These are phyloP conservation scores for Suillus lakei DNA, from an alignment of 768 basidiomycete genomes.

Conservation along the genomic window DNA sequence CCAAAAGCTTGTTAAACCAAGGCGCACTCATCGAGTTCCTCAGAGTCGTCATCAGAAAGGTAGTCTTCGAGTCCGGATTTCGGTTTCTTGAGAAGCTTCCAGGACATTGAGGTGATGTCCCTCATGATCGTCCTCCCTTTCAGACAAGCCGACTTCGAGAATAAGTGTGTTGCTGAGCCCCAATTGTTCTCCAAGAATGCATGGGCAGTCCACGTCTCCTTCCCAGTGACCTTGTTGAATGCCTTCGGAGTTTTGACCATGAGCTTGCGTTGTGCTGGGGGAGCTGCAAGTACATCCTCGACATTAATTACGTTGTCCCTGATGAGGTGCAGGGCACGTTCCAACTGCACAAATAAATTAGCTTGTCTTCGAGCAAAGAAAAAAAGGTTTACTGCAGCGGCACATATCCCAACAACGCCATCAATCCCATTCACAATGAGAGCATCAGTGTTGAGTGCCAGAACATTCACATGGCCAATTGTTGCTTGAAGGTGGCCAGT, in stretches of 20 bases:
- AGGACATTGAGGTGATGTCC: too few species aligned
- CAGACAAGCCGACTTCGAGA: too few species aligned
- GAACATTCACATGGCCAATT: slow-evolving; percentile 1
- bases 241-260: slow-evolving; percentile 13
- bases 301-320: slow-evolving; percentile 2
- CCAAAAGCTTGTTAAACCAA: too few species aligned
- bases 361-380: background rate
- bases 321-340: slow-evolving; percentile 11
- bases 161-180: too few species aligned
- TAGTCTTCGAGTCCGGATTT: too few species aligned
- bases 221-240: slow-evolving; percentile 14
- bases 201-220: too few species aligned
- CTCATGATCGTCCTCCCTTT: too few species aligned
- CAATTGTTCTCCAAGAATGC: too few species aligned
- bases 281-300: background rate
- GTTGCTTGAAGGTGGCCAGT: slow-evolving; percentile 5
- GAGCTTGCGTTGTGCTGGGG: background rate
- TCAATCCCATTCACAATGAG: slow-evolving; percentile 5
- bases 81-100: too few species aligned
- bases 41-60: too few species aligned
- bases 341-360: slow-evolving; percentile 8
- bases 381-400: slow-evolving; percentile 9
- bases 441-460: background rate
- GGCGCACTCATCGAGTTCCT: too few species aligned
- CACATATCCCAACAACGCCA: slow-evolving; percentile 10